Conservation (phyloP, 202 grass and related monocot genomes). For the Schoenoplectus triqueter region DNA sequence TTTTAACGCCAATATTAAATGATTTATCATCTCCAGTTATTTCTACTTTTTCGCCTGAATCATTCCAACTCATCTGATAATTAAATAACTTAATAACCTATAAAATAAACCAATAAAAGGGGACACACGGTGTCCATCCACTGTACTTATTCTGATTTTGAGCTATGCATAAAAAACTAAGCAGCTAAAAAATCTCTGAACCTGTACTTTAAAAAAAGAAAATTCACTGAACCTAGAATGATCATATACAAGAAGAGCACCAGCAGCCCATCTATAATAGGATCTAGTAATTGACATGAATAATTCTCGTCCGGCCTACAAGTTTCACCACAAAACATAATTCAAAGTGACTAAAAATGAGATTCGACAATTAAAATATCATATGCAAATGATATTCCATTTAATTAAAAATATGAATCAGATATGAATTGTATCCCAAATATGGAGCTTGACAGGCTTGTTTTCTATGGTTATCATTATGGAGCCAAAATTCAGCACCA, state of each 20-base stretch:
- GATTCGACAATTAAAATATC: not conserved
- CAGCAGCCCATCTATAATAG: conserved; percentile 91
- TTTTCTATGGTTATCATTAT: conserved; percentile 80
- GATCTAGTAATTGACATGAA: conserved; percentile 96
- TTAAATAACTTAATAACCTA: too few relatives aligned
- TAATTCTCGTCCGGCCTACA: conserved; percentile 91
- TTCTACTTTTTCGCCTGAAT: too few relatives aligned
- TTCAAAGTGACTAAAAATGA: conserved; percentile 17
- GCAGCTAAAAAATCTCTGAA: too few relatives aligned
- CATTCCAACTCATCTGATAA: too few relatives aligned
- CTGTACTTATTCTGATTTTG: too few relatives aligned
- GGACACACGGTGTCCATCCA: too few relatives aligned
- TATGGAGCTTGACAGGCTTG: conserved; percentile 91
- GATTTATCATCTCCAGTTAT: too few relatives aligned
- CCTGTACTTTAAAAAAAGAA: too few relatives aligned
- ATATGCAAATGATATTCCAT: conserved; percentile 22
- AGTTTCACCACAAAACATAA: conserved; percentile 22
- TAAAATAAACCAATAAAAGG: too few relatives aligned
- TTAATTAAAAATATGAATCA: not conserved
- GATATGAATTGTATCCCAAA: conserved; percentile 73
- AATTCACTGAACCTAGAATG: not conserved
- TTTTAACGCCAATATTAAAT: too few relatives aligned
- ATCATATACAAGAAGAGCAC: conserved; percentile 91
- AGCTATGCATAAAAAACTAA: conserved; percentile 31
- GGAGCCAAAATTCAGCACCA: conserved; percentile 78